Evolutionary conservation across 768 basidiomycete genomes (phyloP).

Genomic region (Mycena leptocephala): DNA sequence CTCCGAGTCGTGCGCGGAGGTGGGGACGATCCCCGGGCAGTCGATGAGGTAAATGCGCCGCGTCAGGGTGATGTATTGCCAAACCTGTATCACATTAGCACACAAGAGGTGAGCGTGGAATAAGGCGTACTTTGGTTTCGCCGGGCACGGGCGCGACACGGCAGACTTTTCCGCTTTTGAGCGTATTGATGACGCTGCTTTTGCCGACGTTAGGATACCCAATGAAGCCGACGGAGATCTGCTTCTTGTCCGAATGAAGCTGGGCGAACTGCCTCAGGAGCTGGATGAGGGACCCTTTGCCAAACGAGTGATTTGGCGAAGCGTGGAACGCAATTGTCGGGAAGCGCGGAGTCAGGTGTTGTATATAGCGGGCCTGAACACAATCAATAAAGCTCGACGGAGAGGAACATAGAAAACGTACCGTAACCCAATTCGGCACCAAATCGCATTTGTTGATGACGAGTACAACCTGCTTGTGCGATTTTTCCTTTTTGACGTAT

Average conservation of each 20-base stretch:
- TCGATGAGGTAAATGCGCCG: conserved; percentile 98
- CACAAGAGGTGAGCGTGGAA: neutral
- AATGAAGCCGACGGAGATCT: conserved; percentile 98
- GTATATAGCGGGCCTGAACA: conserved; percentile 91
- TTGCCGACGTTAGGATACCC: conserved; percentile 99
- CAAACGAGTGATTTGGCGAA: conserved; percentile 98
- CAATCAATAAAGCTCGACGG: conserved; percentile 5
- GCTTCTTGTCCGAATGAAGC: conserved; percentile 98
- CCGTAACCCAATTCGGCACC: conserved; percentile 99
- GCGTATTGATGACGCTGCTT: conserved; percentile 97
- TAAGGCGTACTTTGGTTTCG: conserved; percentile 85
- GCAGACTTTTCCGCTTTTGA: conserved; percentile 98
- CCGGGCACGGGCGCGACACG: conserved; percentile 96
- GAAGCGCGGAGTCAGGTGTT: conserved; percentile 94
- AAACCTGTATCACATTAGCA: conserved; percentile 68
- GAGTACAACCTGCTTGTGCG: conserved; percentile 97
- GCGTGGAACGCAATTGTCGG: conserved; percentile 99
- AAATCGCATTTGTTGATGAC: conserved; percentile 99
- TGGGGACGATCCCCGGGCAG: conserved; percentile 98
- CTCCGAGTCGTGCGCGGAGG: conserved; percentile 92
- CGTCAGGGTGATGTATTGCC: conserved; percentile 99
- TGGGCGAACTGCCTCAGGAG: conserved; percentile 96
- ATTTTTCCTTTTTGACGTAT: conserved; percentile 95
- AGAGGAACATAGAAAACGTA: conserved; percentile 61
- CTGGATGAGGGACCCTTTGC: conserved; percentile 98